Conservation (phyloP, 192 early-diverging fungal species). For the Entomortierella chlamydospora region DNA sequence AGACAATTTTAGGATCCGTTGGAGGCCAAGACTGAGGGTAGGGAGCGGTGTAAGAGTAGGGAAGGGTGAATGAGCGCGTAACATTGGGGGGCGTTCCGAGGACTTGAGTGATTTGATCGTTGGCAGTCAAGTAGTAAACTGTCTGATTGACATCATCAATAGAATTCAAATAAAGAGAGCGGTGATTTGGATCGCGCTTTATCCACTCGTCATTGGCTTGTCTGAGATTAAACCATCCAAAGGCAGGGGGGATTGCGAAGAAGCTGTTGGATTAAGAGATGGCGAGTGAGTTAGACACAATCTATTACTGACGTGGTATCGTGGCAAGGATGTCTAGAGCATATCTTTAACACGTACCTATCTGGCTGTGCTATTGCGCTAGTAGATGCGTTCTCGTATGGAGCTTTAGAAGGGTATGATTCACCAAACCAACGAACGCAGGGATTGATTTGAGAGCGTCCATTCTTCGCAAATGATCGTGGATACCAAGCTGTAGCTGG, state of each 20-base stretch:
- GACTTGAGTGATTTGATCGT: conserved; percentile 12
- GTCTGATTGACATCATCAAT: conserved; percentile 21
- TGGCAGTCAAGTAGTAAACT: conserved; percentile 17
- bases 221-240: conserved; percentile 26
- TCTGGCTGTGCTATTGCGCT: conserved; percentile 2
- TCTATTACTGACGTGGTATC: not conserved
- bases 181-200: not conserved
- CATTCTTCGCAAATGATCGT: not conserved
- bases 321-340: too few species aligned
- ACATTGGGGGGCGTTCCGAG: conserved; percentile 16
- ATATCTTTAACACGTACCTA: conserved; percentile 12
- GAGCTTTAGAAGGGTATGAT: conserved; percentile 29
- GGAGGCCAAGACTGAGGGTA: conserved; percentile 33
- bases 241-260: conserved; percentile 11
- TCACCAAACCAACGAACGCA: conserved; percentile 51
- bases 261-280: conserved; percentile 3
- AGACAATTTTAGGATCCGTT: conserved; percentile 13
- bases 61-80: conserved; percentile 17
- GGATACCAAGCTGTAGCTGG: conserved; percentile 23
- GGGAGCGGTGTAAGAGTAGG: too few species aligned
- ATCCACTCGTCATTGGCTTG: not conserved
- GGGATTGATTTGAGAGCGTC: not conserved
- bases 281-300: not conserved
- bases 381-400: conserved; percentile 23
- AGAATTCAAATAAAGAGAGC: not conserved